phyloP scores from a whole-genome alignment of 495 filamentous ascomycete species.

The Trypethelium eluteriae region DNA sequence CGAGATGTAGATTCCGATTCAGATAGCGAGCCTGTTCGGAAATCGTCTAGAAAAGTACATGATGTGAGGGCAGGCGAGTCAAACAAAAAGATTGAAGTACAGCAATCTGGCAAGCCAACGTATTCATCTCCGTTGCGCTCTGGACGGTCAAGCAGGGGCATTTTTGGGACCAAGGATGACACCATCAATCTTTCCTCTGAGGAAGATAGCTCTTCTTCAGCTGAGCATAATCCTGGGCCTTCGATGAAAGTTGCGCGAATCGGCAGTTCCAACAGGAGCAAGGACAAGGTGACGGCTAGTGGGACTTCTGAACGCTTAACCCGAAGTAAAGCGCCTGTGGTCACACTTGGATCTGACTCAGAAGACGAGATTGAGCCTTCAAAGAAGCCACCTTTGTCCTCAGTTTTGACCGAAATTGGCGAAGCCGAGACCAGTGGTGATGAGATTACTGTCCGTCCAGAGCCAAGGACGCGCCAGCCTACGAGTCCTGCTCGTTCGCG shows the following conservation, averaged over 20 bases:
- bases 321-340: constrained; percentile 1
- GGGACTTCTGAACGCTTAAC: background rate
- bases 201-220: background rate
- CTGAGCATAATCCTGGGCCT: background rate
- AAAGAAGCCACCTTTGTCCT: background rate
- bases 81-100: background rate
- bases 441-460: constrained; percentile 12
- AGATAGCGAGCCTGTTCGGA: constrained; percentile 1
- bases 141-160: background rate
- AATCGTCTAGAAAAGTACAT: background rate
- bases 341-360: background rate
- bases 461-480: background rate
- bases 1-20: background rate
- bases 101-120: background rate
- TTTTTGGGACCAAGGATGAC: background rate
- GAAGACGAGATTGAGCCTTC: background rate
- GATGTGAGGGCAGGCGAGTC: background rate
- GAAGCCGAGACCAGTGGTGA: constrained; percentile 17
- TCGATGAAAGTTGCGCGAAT: background rate
- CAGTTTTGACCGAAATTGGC: background rate
- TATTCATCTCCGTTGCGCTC: background rate
- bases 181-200: background rate
- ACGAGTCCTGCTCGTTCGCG: background rate
- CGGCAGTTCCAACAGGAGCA: background rate
- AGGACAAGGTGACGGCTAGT: background rate